These are phyloP conservation scores for Debaryomyces fabryi DNA, from an alignment of 1,139 yeast species.

Conservation along the genomic window DNA sequence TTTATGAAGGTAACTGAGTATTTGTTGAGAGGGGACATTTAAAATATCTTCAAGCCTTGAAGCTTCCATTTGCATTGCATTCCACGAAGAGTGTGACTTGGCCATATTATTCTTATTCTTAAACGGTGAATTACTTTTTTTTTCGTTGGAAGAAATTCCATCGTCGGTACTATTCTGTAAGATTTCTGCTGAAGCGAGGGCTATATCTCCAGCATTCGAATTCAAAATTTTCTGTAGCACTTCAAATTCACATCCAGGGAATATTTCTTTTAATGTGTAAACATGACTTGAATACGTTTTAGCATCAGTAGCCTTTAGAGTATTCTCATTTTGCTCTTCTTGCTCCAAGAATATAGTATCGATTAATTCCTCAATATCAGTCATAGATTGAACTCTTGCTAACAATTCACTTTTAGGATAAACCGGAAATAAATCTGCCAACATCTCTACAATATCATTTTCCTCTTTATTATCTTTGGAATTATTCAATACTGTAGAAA, in stretches of 20 bases:
- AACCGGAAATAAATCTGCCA: slow-evolving; percentile 32
- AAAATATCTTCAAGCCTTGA: slow-evolving; percentile 6
- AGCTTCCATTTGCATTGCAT: not conserved
- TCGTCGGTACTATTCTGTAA: not conserved
- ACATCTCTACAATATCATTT: slow-evolving; percentile 2
- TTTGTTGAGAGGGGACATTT: not conserved
- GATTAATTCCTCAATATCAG: slow-evolving; percentile 24
- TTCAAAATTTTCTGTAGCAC: slow-evolving; percentile 19
- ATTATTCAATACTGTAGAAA: slow-evolving; percentile 14
- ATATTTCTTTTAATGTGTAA: slow-evolving; percentile 24
- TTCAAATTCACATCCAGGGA: slow-evolving; percentile 22
- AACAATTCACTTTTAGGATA: slow-evolving; percentile 29
- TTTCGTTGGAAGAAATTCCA: not conserved
- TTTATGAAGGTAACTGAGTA: slow-evolving; percentile 14
- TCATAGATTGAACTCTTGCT: slow-evolving; percentile 22
- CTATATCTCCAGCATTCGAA: slow-evolving; percentile 21
- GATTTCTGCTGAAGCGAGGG: slow-evolving; percentile 13
- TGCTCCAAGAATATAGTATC: slow-evolving; percentile 22
- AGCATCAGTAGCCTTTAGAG: not conserved
- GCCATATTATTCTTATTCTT: not conserved
- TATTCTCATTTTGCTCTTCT: not conserved
- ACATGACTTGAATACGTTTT: slow-evolving; percentile 8
- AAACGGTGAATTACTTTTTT: too few relatives aligned
- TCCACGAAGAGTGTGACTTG: slow-evolving; percentile 4
- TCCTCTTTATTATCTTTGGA: slow-evolving; percentile 20